Conservation (phyloP, 441 rosid species). For the Croton setiger region DNA sequence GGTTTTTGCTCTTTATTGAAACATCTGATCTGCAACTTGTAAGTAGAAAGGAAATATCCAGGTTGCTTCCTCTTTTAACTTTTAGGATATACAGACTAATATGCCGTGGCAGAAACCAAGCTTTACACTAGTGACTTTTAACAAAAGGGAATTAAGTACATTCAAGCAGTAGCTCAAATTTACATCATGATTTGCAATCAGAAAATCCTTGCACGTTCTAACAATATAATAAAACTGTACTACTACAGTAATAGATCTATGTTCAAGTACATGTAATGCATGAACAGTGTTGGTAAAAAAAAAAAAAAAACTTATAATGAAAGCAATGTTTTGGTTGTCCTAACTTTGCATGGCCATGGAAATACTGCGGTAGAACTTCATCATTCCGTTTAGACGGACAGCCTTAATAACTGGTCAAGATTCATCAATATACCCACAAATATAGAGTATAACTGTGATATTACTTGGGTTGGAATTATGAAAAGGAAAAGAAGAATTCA, state of each 20-base stretch:
- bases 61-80: conserved; percentile 28
- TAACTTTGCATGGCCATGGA: no score
- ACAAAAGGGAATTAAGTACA: background rate
- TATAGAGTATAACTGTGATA: background rate
- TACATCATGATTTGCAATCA: background rate
- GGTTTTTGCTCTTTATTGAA: background rate
- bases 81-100: background rate
- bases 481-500: background rate
- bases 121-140: background rate
- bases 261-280: conserved; percentile 1
- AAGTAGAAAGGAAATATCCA: conserved; percentile 4
- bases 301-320: no score
- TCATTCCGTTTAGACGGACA: no score
- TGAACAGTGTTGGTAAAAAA: background rate
- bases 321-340: no score
- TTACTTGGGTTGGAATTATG: background rate
- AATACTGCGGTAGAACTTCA: no score
- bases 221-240: background rate
- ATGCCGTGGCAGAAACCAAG: background rate
- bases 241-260: background rate
- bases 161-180: background rate
- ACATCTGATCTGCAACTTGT: background rate
- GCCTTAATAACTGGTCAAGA: no score
- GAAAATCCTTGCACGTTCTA: background rate
- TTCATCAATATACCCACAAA: background rate